Base-by-base conservation (phyloP, 352 stramenopile genomes). In the Globisporangium cystogenes region DNA sequence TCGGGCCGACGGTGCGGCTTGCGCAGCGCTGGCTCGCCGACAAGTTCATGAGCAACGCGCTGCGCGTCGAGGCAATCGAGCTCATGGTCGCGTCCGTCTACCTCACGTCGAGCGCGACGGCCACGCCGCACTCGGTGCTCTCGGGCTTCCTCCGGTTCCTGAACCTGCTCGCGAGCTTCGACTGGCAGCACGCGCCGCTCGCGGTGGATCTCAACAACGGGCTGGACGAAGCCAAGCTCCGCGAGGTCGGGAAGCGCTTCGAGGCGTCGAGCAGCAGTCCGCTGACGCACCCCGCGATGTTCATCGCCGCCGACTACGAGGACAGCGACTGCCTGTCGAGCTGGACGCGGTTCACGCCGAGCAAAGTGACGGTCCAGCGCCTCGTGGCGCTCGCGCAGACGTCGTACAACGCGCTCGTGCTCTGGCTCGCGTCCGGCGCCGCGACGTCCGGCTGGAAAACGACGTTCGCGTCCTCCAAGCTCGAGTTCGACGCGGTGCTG, bases 101-200 rank as follows among this genome's bases (percentile, higher is more conserved):
- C 54, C 36, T 92, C 23, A 72, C 64, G 1, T 61, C 70, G 15
- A 62, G 70, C 20, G 59, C 75, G 1, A 74, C 70, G 6, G 76
- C 69, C 16, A 70, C 67, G 21, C 86, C 86, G 18, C 76, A 82
- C 51, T 94, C 84, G 14, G 74, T 93, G 42, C 51, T 92, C 18
- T 91, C 82, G 7, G 79, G 81, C 33, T 94, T 96, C 48, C 51
- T 92, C 15, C 76, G 82, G 4, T 89, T 93, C 33, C 64, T 96
- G 37, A 80, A 91, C 45, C 70, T 86, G 0, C 23, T 96, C 16
- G 63, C 78, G 3, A 76, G 65, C 35, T 90, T 82, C 27, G 76
- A 93, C 59, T 96, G 86, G 86, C 64, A 76, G 20, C 68, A 86
- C 37, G 65, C 64, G 33, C 84, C 86, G 14, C 70, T 95, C 31